Evolutionary conservation across 768 basidiomycete species (phyloP).

Genomic region (Tulasnella sp.): DNA sequence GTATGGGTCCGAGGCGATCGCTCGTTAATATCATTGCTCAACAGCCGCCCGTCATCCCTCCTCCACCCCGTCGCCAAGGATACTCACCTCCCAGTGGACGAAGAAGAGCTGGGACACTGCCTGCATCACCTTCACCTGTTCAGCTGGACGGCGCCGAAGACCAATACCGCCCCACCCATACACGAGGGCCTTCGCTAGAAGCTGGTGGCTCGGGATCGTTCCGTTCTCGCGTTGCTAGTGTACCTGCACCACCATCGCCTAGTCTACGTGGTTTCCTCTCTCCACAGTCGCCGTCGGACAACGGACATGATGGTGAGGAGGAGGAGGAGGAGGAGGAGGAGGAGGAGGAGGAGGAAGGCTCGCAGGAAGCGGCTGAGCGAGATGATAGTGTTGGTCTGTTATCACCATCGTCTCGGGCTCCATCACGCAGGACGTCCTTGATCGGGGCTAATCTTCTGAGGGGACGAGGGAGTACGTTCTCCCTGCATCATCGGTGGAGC

Average conservation of each 20-base stretch:
- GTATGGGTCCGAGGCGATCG: not conserved
- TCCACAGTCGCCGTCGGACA: not conserved
- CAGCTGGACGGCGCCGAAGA: not conserved
- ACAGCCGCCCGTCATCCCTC: not conserved
- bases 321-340: constrained; percentile 12
- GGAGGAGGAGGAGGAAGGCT: constrained; percentile 2
- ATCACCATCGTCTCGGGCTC: not conserved
- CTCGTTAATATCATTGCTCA: constrained; percentile 3
- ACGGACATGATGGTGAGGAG: constrained; percentile 8
- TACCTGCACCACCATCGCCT: constrained; percentile 12
- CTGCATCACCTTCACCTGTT: not conserved
- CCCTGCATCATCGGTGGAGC: not conserved
- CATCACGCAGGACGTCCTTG: constrained; percentile 2
- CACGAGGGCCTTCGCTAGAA: not conserved
- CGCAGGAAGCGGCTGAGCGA: constrained; percentile 16
- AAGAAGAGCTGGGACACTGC: constrained; percentile 8
- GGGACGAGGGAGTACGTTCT: constrained; percentile 1
- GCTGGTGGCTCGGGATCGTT: not conserved
- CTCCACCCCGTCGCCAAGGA: not conserved
- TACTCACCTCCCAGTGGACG: not conserved
- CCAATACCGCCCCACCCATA: not conserved
- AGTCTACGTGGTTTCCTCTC: not conserved
- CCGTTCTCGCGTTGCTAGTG: not conserved
- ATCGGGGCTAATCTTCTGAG: not conserved
- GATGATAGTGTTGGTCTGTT: constrained; percentile 20